These are phyloP conservation scores for Torrubiella hemipterigena DNA, from an alignment of 2,329 filamentous ascomycete genomes.

Conservation along the genomic window DNA sequence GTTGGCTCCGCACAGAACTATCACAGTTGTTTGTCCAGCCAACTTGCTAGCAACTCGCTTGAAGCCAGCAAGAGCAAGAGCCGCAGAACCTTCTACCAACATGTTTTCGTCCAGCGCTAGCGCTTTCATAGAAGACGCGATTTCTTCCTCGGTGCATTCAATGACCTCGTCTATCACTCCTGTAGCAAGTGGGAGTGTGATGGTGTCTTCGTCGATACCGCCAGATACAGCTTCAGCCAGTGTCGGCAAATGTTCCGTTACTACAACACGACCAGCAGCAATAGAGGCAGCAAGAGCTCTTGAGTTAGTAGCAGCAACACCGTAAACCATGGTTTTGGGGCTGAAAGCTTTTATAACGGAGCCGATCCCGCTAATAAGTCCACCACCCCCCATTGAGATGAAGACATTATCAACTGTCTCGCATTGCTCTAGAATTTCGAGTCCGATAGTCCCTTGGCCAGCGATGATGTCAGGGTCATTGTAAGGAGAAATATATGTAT, in stretches of 20 bases:
- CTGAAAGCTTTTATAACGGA: conserved; percentile 13
- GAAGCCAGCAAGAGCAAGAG: conserved; percentile 12
- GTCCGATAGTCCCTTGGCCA: conserved; percentile 10
- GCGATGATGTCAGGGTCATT: conserved; percentile 11
- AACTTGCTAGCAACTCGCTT: conserved; percentile 7
- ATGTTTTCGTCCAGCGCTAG: conserved; percentile 12
- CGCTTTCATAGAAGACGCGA: conserved; percentile 6
- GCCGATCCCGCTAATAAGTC: conserved; percentile 12
- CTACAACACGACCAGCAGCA: conserved; percentile 9
- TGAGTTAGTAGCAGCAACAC: conserved; percentile 11
- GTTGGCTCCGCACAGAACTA: conserved; percentile 11
- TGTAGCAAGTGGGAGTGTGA: conserved; percentile 10
- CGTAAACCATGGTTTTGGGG: conserved; percentile 10
- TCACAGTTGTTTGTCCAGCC: conserved; percentile 8
- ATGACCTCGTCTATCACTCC: conserved; percentile 12
- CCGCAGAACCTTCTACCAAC: conserved; percentile 13
- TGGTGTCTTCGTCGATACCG: conserved; percentile 12
- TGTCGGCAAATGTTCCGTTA: conserved; percentile 12
- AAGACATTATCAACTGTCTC: conserved; percentile 11
- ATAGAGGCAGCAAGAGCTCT: conserved; percentile 12
- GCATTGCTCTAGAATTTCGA: conserved; percentile 13
- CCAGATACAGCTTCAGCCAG: conserved; percentile 13
- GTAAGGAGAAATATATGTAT: conserved; percentile 13
- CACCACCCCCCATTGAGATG: conserved; percentile 13
- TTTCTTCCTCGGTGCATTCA: conserved; percentile 11